Percentiles rank a stretch among this genome's conserved stretches.
phyloP scores from a whole-genome alignment of 1,284 basidiomycete genomes.

The Leccinum huronense region DNA sequence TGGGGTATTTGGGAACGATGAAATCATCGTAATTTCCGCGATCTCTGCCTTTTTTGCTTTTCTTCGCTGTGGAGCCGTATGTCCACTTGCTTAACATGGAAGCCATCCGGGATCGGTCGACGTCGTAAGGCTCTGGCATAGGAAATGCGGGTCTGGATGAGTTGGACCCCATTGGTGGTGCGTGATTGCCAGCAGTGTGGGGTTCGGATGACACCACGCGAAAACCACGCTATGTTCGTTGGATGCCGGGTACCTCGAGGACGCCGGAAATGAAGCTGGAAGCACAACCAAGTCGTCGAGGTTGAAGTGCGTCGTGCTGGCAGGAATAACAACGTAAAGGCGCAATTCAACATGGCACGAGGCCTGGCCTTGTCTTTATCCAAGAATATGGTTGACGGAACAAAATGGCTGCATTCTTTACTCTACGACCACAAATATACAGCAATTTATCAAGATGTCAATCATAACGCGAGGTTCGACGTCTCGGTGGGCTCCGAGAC shows the following conservation, averaged over 20 bases:
- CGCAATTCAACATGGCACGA: not conserved
- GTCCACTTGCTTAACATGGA: constrained; percentile 24
- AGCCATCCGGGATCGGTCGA: constrained; percentile 1
- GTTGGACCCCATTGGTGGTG: constrained; percentile 24
- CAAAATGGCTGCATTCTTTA: not conserved
- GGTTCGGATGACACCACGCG: not conserved
- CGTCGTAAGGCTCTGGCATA: constrained; percentile 16
- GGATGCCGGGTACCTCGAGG: constrained; percentile 17
- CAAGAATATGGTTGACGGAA: not conserved
- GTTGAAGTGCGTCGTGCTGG: not conserved
- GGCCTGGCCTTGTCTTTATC: not conserved
- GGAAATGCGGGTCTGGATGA: constrained; percentile 28
- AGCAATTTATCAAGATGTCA: constrained; percentile 19
- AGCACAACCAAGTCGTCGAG: not conserved
- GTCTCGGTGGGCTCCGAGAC: constrained; percentile 37
- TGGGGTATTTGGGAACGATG: constrained; percentile 20
- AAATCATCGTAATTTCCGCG: constrained; percentile 21
- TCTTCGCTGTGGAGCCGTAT: constrained; percentile 14
- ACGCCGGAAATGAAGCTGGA: constrained; percentile 2
- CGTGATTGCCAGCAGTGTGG: not conserved
- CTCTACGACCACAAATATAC: constrained; percentile 8
- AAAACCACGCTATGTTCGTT: constrained; percentile 10
- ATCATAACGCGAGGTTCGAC: constrained; percentile 34
- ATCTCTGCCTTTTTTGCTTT: constrained; percentile 21
- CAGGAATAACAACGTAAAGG: not conserved